Conservation (phyloP, 1,284 basidiomycete genomes). For the Malassezia dermatis region DNA sequence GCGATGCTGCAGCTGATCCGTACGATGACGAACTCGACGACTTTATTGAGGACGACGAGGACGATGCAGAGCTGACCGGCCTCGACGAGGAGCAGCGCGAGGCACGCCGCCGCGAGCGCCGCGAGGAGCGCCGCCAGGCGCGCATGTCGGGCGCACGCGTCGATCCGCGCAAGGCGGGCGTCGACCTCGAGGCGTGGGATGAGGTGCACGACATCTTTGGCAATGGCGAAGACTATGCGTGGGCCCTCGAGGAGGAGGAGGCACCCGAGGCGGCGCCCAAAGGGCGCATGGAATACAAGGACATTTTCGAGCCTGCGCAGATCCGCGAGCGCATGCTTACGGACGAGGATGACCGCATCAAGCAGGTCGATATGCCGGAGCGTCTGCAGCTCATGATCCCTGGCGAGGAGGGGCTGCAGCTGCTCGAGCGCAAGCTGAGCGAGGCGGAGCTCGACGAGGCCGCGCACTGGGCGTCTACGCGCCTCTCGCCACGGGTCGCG, state of each 20-base stretch:
- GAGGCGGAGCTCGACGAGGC: constrained; percentile 68
- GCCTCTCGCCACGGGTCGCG: constrained; percentile 57
- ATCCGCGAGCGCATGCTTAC: constrained; percentile 83
- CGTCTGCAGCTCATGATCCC: constrained; percentile 79
- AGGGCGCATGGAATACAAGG: constrained; percentile 64
- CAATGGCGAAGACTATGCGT: constrained; percentile 90
- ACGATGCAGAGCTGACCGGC: constrained; percentile 41
- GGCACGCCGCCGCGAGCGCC: constrained; percentile 59
- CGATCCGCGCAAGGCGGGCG: constrained; percentile 25
- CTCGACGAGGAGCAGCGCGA: constrained; percentile 55
- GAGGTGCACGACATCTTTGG: constrained; percentile 96
- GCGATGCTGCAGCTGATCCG: constrained; percentile 22
- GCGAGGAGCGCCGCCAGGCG: constrained; percentile 50
- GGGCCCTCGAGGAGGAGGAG: constrained; percentile 63
- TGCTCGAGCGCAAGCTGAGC: constrained; percentile 57
- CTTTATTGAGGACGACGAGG: constrained; percentile 71
- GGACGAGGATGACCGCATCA: constrained; percentile 77
- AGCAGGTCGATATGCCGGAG: constrained; percentile 87
- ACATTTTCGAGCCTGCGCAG: constrained; percentile 96
- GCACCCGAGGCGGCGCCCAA: constrained; percentile 26
- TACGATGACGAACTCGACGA: constrained; percentile 50
- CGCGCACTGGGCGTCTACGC: constrained; percentile 75
- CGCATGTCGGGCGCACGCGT: constrained; percentile 58
- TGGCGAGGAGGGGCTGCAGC: constrained; percentile 52
- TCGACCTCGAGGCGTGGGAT: constrained; percentile 69